Percentiles rank a stretch among this genome's conserved stretches.
Evolutionary conservation across 257 asterid genomes (phyloP).

Genomic region (Solanum ossicruentum): DNA sequence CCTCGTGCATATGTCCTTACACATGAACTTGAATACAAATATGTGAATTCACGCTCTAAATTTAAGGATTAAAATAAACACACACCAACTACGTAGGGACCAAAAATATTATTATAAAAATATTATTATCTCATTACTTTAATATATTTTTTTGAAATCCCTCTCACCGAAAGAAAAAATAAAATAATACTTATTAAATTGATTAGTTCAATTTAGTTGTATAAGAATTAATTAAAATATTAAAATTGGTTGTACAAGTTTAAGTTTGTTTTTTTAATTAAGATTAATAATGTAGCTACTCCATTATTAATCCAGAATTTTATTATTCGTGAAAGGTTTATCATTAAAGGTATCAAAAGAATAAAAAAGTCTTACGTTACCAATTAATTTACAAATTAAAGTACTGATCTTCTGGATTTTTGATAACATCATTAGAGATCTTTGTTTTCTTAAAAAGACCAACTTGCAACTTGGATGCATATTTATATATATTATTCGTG

Average conservation of each 20-base stretch:
- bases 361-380: not conserved
- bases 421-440: not conserved
- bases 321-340: not conserved
- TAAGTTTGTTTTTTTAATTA: not conserved
- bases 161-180: not conserved
- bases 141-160: no score
- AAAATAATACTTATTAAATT: not conserved
- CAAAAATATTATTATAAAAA: no score
- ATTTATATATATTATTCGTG: no score
- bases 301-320: not conserved
- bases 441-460: not conserved
- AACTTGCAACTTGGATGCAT: not conserved
- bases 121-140: no score
- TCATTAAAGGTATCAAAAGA: not conserved
- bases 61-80: no score
- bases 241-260: not conserved
- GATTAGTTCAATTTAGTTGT: not conserved
- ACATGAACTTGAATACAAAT: no score
- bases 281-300: not conserved
- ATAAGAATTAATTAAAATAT: not conserved
- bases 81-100: no score
- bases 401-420: not conserved
- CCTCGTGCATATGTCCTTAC: no score
- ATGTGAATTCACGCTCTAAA: no score
- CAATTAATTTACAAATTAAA: not conserved